phyloP scores from a whole-genome alignment of 306 rosid species.

The Corylus avellana region DNA sequence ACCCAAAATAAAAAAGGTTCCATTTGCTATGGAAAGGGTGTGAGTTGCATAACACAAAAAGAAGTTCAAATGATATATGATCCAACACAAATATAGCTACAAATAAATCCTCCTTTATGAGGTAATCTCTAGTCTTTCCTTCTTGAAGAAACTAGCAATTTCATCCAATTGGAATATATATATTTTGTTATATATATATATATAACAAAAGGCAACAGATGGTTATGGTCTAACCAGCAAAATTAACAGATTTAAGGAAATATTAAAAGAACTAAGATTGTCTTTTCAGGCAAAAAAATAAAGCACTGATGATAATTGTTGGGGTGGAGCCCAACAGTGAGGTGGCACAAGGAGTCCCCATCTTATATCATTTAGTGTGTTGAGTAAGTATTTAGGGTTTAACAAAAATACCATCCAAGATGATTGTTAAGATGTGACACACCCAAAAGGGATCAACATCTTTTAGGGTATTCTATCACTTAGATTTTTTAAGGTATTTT shows the following conservation, averaged over 20 bases:
- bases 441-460: neutral
- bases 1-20: neutral
- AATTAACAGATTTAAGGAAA: neutral
- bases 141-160: neutral
- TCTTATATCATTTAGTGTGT: neutral
- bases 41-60: neutral
- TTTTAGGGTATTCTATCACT: no score
- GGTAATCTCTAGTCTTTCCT: neutral
- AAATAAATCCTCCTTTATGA: neutral
- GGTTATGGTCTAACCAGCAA: neutral
- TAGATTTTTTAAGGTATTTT: no score
- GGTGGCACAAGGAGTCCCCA: neutral
- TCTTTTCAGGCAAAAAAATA: constrained; percentile 4
- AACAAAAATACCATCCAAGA: constrained; percentile 3
- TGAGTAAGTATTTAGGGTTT: neutral
- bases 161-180: neutral
- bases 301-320: neutral
- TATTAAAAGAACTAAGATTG: neutral
- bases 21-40: neutral
- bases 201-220: neutral
- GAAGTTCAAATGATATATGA: neutral
- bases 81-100: neutral
- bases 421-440: constrained; percentile 15
- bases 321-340: neutral
- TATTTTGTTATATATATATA: neutral